Evolutionary conservation across 2,329 filamentous ascomycete genomes (phyloP), one percentile per base, ranked within the genome.

Genomic region (Cercospora citrullina): DNA sequence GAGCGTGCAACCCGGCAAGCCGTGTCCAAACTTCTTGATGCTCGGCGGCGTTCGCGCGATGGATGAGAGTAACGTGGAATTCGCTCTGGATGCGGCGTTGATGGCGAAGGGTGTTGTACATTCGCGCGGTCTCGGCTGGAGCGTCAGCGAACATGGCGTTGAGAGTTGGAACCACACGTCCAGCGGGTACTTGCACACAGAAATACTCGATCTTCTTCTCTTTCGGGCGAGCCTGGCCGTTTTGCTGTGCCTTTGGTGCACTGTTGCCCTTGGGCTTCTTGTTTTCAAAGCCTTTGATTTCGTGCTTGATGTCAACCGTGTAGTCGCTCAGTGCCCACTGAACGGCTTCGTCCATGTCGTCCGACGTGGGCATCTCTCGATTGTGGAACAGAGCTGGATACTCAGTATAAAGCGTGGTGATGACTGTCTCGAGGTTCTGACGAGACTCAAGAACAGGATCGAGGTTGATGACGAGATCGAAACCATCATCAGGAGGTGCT

Each of bases 31-130:
- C 83, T 8, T 90, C 86, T 0, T 89, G 86, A 71, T 89, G 80
- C 31, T 89, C 81, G 48, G 84, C 83, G 9, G 87, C 82, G 2
- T 82, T 83, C 10, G 90, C 88, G 58, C 90, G 89, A 79, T 99
- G 95, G 78, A 97, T 93, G 45, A 99, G 86, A 0, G 95, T 99
- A 67, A 99, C 92, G 78, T 99, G 95, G 78, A 98, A 99, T 48
- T 89, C 85, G n/a, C 85, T 77, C 79, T 98, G 94, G 5, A 98
- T 81, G 64, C 95, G 91, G 21, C 90, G 86, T 2, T 85, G 86
- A 72, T 90, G 85, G 78, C 91, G 87, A 36, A 99, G 86, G 66
- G 92, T 87, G 74, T 86, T 87, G 82, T 91, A 99, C 76, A 97
- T 89, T 23, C 82, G 84, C n/a, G 87, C 82, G 33, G 82, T 83